Percentiles rank a stretch among this genome's conserved stretches.
phyloP scores from a whole-genome alignment of 2,329 filamentous ascomycete genomes.

The Fusarium torreyae region DNA sequence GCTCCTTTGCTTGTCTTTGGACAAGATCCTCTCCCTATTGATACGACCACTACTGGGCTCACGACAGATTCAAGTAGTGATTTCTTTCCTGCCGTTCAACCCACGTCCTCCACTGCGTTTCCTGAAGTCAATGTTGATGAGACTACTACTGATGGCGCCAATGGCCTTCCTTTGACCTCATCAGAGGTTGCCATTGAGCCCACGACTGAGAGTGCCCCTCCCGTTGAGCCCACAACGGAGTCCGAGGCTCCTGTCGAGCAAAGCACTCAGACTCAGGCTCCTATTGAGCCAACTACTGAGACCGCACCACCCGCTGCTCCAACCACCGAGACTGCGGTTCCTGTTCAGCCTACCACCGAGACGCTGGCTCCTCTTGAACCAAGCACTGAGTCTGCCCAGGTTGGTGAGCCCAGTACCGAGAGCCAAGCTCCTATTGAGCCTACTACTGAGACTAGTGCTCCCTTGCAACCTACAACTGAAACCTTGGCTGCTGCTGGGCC shows the following conservation, averaged over 20 bases:
- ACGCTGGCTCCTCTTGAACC: neutral
- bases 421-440: no score
- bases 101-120: neutral
- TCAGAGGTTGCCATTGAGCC: neutral
- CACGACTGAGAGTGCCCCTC: neutral
- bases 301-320: neutral
- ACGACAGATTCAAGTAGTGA: neutral
- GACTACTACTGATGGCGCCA: neutral
- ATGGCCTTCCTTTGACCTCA: neutral
- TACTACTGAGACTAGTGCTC: no score
- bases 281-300: neutral
- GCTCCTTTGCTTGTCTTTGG: conserved; percentile 7
- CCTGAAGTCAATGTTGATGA: neutral
- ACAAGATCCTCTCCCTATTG: neutral
- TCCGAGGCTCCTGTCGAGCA: no score
- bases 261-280: neutral
- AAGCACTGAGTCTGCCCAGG: neutral
- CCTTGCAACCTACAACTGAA: no score
- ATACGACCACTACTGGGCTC: conserved; percentile 1
- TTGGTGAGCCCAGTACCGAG: neutral
- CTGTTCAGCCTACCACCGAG: neutral
- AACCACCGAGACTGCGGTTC: neutral
- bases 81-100: neutral
- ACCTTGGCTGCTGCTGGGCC: no score
- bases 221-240: neutral